Conservation (phyloP, 768 basidiomycete species). For the Galerina marginata region DNA sequence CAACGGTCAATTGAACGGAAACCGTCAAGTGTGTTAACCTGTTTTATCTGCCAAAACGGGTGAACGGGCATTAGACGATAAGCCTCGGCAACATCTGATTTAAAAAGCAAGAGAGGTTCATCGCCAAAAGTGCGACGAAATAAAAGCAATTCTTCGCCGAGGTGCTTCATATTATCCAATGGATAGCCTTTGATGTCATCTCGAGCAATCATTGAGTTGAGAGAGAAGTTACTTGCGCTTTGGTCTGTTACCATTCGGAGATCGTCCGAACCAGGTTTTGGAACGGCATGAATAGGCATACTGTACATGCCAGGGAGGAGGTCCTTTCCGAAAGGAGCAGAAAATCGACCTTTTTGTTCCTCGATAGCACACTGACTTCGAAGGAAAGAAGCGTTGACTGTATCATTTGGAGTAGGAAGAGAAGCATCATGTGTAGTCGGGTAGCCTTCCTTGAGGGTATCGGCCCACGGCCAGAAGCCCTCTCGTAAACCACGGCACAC, state of each 20-base stretch:
- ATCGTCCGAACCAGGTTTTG: background rate
- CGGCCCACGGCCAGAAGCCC: background rate
- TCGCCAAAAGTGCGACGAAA: background rate
- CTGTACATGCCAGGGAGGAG: constrained; percentile 15
- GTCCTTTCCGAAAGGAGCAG: background rate
- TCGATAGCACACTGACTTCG: background rate
- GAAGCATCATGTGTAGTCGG: background rate
- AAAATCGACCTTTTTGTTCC: constrained; percentile 4
- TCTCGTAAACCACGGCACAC: background rate
- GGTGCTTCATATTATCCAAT: background rate
- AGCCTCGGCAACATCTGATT: background rate
- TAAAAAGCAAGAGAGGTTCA: background rate
- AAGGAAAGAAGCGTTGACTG: background rate
- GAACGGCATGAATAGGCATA: constrained; percentile 16
- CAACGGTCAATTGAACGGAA: background rate
- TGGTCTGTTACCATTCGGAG: background rate
- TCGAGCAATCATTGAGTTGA: constrained; percentile 6
- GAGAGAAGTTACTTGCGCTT: constrained; percentile 1
- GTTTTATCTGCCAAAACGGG: background rate
- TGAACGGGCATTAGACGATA: background rate
- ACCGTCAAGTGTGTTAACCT: background rate
- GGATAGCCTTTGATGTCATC: background rate
- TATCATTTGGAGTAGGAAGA: background rate
- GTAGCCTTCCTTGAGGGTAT: background rate
- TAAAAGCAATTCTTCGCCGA: background rate